Conservation (phyloP, 805 yeast species). For the Barnettozyma siamensis region DNA sequence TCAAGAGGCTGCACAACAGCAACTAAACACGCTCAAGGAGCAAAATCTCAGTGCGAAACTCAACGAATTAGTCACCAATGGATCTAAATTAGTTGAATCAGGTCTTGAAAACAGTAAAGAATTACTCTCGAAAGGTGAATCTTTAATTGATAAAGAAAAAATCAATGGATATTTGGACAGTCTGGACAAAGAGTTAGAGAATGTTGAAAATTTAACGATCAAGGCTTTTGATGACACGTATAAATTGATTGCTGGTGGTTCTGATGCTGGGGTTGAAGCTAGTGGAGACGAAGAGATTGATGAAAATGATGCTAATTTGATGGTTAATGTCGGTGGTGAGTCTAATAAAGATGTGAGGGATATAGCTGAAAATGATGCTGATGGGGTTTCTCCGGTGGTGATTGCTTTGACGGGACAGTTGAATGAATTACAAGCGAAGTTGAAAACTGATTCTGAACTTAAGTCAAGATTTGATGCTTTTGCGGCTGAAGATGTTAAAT, state of each 20-base stretch:
- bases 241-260: constrained; percentile 31
- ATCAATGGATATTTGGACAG: constrained; percentile 65
- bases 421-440: not conserved
- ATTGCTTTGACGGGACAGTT: not conserved
- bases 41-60: constrained; percentile 24
- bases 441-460: not conserved
- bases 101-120: constrained; percentile 16
- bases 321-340: constrained; percentile 37
- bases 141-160: constrained; percentile 25
- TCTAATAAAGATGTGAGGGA: constrained; percentile 36
- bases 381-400: constrained; percentile 35
- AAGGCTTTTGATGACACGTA: constrained; percentile 48
- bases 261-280: constrained; percentile 11
- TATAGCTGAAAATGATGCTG: constrained; percentile 19
- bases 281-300: constrained; percentile 14
- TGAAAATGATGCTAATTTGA: constrained; percentile 27
- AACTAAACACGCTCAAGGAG: not conserved
- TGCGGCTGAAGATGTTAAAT: not conserved
- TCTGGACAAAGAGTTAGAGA: constrained; percentile 68
- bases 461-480: not conserved
- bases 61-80: constrained; percentile 3
- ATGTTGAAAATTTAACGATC: constrained; percentile 65
- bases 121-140: constrained; percentile 6
- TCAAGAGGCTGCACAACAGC: not conserved
- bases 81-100: constrained; percentile 27